A percentile compares a stretch with the other conserved stretches of the same genome.
phyloP scores from a whole-genome alignment of 345 rosid genomes.

The Rubroshorea leprosula region DNA sequence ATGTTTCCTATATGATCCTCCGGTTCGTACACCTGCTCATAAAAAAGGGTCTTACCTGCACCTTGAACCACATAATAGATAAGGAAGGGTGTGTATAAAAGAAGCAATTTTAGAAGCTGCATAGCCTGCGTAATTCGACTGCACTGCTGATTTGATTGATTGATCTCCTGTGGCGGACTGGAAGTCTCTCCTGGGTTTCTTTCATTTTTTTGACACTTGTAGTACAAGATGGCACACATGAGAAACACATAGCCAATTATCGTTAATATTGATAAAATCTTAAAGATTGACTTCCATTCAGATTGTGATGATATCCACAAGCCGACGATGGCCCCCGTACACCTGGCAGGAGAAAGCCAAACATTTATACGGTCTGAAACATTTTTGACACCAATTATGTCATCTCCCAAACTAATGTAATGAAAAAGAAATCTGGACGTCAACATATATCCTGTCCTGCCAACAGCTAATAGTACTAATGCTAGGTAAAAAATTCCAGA shows the following conservation, averaged over 20 bases:
- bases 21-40: background rate
- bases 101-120: background rate
- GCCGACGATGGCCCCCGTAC: background rate
- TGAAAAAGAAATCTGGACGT: no score
- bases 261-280: background rate
- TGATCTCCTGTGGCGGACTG: no score
- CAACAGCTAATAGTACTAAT: background rate
- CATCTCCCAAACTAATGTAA: no score
- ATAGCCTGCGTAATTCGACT: no score
- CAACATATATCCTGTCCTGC: background rate
- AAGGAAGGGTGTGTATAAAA: background rate
- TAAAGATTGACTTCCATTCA: constrained; percentile 2
- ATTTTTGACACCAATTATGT: background rate
- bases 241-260: background rate
- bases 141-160: no score
- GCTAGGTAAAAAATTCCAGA: constrained; percentile 4
- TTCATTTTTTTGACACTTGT: no score
- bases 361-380: background rate
- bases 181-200: no score
- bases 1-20: constrained; percentile 1
- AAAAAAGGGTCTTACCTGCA: constrained; percentile 1
- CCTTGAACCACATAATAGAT: constrained; percentile 4
- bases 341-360: background rate
- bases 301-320: no score
- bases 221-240: no score